phyloP scores from a whole-genome alignment of 306 rosid genomes.

The Prunus mira region DNA sequence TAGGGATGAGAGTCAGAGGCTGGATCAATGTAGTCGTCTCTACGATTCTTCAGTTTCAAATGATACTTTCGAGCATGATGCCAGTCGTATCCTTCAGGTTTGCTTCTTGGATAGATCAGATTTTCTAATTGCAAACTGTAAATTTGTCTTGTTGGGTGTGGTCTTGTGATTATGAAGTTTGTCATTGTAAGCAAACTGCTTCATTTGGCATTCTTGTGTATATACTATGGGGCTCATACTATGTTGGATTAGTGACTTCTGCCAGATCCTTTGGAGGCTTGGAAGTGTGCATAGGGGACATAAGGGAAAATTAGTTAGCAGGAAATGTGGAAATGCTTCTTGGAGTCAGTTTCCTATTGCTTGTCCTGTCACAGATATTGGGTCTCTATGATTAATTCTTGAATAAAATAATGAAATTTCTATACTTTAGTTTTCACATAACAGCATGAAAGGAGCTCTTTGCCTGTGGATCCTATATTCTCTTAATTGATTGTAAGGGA shows the following conservation, averaged over 20 bases:
- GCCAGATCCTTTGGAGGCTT: neutral
- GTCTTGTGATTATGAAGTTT: neutral
- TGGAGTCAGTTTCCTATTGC: neutral
- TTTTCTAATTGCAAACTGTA: neutral
- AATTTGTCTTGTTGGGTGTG: neutral
- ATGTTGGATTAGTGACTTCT: neutral
- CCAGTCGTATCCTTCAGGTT: constrained; percentile 90
- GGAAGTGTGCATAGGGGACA: neutral
- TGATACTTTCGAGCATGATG: constrained; percentile 88
- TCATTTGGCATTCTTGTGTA: neutral
- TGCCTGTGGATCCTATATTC: neutral
- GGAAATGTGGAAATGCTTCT: neutral
- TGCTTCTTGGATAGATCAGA: neutral
- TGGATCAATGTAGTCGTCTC: constrained; percentile 93
- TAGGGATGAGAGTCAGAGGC: constrained; percentile 87
- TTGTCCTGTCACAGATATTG: neutral
- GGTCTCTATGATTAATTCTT: neutral
- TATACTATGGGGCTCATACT: neutral
- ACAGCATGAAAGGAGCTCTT: neutral
- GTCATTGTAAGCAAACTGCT: neutral
- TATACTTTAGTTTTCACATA: neutral
- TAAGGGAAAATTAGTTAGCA: neutral
- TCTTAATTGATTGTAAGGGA: neutral
- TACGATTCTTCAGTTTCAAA: constrained; percentile 77
- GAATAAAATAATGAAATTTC: neutral